Percentiles rank a stretch among this genome's conserved stretches.
These are phyloP conservation scores for Raddia guianensis DNA, from an alignment of 176 grass and related monocot genomes.

Conservation along the genomic window DNA sequence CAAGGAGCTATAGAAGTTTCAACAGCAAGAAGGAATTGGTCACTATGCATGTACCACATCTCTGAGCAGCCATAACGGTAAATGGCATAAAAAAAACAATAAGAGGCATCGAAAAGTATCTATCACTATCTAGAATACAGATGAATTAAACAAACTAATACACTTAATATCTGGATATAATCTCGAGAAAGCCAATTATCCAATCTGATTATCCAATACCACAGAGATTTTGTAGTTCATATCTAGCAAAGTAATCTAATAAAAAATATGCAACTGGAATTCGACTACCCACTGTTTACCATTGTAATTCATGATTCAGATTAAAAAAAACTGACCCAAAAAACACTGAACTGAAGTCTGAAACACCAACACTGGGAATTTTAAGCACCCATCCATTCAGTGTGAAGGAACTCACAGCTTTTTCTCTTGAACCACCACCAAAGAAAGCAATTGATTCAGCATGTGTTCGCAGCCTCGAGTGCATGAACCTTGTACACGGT, in stretches of 20 bases:
- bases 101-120: not conserved
- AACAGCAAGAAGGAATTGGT: not conserved
- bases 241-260: not conserved
- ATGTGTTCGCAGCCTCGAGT: slow-evolving; percentile 87
- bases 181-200: not conserved
- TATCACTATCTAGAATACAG: slow-evolving; percentile 1
- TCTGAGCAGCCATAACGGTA: not conserved
- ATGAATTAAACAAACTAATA: not conserved
- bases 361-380: not conserved
- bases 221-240: not conserved
- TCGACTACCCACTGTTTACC: not conserved
- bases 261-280: not conserved
- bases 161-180: not conserved
- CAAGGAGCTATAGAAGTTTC: not conserved
- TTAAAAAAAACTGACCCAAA: slow-evolving; percentile 22
- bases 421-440: slow-evolving; percentile 97
- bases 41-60: not conserved
- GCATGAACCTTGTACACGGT: slow-evolving; percentile 79
- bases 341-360: not conserved
- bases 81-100: not conserved
- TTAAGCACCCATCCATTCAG: not conserved
- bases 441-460: slow-evolving; percentile 99
- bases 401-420: slow-evolving; percentile 62
- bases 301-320: slow-evolving; percentile 6
- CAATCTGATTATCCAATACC: not conserved